Evolutionary conservation across 768 basidiomycete species (phyloP).

Genomic region (Termitomyces sp.): DNA sequence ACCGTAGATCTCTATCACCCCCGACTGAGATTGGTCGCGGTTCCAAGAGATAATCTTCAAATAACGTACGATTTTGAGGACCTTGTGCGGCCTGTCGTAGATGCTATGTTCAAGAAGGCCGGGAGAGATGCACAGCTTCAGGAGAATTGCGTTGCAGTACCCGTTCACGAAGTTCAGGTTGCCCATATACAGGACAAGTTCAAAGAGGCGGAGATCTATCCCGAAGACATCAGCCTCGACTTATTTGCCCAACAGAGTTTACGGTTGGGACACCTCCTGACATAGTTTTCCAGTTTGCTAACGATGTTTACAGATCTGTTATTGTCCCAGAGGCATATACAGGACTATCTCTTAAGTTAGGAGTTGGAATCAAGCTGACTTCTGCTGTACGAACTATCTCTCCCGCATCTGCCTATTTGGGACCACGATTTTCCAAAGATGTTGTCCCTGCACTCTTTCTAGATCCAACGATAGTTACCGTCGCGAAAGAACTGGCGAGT

Average conservation of each 20-base stretch:
- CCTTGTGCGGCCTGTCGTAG: constrained; percentile 34
- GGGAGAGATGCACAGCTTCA: constrained; percentile 27
- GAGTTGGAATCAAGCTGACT: constrained; percentile 51
- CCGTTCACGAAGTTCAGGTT: constrained; percentile 53
- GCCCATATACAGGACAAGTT: constrained; percentile 47
- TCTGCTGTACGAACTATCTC: constrained; percentile 56
- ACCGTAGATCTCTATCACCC: constrained; percentile 45
- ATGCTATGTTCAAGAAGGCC: constrained; percentile 32
- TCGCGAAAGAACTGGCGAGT: constrained; percentile 52
- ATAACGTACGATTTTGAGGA: constrained; percentile 49
- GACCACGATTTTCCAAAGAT: constrained; percentile 49
- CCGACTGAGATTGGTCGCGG: constrained; percentile 39
- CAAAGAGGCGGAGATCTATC: constrained; percentile 36
- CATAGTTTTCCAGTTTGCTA: neutral
- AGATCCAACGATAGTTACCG: constrained; percentile 44
- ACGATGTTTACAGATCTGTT: constrained; percentile 37
- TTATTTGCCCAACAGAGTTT: constrained; percentile 51
- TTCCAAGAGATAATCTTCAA: constrained; percentile 37
- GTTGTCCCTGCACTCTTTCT: constrained; percentile 46
- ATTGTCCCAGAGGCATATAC: constrained; percentile 41
- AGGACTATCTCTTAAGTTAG: constrained; percentile 48
- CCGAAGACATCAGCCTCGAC: constrained; percentile 36
- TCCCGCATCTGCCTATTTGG: constrained; percentile 52
- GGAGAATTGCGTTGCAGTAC: constrained; percentile 35
- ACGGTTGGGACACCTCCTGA: constrained; percentile 27